Base-by-base conservation (phyloP, 2,329 filamentous ascomycete genomes). In the Fusarium sp. region DNA sequence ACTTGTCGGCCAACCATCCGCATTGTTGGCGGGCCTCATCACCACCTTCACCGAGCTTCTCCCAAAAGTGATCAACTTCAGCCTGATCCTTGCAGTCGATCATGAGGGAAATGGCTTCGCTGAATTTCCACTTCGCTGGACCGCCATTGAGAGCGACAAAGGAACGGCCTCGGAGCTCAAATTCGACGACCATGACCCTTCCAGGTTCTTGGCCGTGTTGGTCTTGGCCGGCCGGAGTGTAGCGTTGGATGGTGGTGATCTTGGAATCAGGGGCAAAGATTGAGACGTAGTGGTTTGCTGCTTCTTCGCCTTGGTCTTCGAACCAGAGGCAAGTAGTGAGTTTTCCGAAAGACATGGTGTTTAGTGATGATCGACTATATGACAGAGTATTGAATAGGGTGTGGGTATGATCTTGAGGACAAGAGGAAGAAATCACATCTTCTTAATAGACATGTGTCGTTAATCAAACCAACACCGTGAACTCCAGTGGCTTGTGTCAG, bases 11-110 rank as follows among this genome's bases (percentile, higher is more conserved):
- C 45, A 86, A 49, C 85, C 84, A 86, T 6, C 84, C 84, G 68
- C 85, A 86, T 62, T 79, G 75, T 72, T 81, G 78, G 59, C 77
- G 79, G 12, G 75, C 67, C 65, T 75, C 73, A 53, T 84, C 81
- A 4, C 81, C 83, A 7, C 81, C 84, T 53, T 82, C 81, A 13
- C 77, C 67, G 31, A 87, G 79, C 76, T 79, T 82, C 17, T 79
- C 79, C 83, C 83, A 87, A 74, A 83, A 86, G 69, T 84, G 80
- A 64, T 87, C 84, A 27, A 87, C 78, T 72, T 87, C 84, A 1
- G 75, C 81, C 76, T 86, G 85, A 73, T 82, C 77, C 46, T 81
- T 80, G 78, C 84, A 86, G 52, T 81, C 77, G 73, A 86, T 78
- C 74, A 82, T 80, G 75, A 86, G 81, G 2, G 82, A 84, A 25